Evolutionary conservation across 2,329 filamentous ascomycete species (phyloP).

Genomic region (Microcyclospora tardicrescens): DNA sequence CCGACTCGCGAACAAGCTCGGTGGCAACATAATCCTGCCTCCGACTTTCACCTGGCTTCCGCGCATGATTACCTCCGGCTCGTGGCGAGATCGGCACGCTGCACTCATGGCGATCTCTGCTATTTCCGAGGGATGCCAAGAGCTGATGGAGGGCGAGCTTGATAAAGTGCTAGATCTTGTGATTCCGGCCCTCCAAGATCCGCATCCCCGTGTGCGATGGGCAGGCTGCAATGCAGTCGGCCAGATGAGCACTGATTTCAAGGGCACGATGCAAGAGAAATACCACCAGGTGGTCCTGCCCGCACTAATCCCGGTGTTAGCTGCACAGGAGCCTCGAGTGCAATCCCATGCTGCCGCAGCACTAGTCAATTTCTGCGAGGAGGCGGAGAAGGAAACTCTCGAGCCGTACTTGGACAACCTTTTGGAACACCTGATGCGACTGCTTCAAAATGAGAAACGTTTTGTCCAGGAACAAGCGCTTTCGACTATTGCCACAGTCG

Average conservation of each 20-base stretch:
- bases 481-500: conserved; percentile 95
- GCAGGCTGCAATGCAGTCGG: conserved; percentile 97
- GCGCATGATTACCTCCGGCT: conserved; percentile 88
- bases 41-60: conserved; percentile 96
- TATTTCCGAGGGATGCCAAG: conserved; percentile 92
- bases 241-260: conserved; percentile 99
- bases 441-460: conserved; percentile 82
- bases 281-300: conserved; percentile 80
- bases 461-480: conserved; percentile 97
- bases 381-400: conserved; percentile 81
- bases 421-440: conserved; percentile 68
- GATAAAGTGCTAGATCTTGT: conserved; percentile 90
- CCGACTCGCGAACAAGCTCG: conserved; percentile 88
- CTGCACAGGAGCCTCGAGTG: conserved; percentile 81
- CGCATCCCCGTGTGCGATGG: conserved; percentile 89
- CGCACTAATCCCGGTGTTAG: conserved; percentile 82
- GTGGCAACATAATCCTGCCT: conserved; percentile 79
- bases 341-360: conserved; percentile 97
- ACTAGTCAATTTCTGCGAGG: conserved; percentile 96
- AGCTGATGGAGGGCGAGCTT: conserved; percentile 88
- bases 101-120: conserved; percentile 98
- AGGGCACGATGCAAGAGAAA: conserved; percentile 93
- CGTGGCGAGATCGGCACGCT: conserved; percentile 91
- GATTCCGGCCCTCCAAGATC: conserved; percentile 78
- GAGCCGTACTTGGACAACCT: conserved; percentile 89